These are phyloP conservation scores for Lactarius sp. DNA, from an alignment of 768 basidiomycete genomes.

Conservation along the genomic window DNA sequence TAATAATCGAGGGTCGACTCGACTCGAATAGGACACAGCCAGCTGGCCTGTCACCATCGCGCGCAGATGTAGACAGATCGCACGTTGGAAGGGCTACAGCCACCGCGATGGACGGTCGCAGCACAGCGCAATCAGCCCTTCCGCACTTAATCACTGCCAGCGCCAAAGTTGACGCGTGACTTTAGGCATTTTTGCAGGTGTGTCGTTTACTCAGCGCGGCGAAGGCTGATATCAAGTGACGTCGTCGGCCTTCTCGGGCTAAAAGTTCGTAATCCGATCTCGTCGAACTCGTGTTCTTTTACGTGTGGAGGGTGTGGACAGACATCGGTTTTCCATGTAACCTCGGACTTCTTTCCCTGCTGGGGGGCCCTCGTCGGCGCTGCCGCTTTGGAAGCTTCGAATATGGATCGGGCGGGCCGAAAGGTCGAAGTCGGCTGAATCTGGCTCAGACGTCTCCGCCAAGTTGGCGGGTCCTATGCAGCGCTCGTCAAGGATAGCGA, in stretches of 20 bases:
- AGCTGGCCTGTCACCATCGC: neutral
- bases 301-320: neutral
- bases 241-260: neutral
- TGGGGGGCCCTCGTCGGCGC: neutral
- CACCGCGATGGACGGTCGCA: too few species aligned
- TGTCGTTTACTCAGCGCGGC: neutral
- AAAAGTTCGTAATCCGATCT: neutral
- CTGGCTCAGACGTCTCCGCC: neutral
- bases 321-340: neutral
- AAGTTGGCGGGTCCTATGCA: neutral
- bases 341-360: slow-evolving; percentile 1
- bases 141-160: too few species aligned
- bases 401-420: neutral
- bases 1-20: neutral
- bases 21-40: neutral
- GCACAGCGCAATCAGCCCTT: too few species aligned
- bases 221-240: neutral
- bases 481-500: neutral
- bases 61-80: neutral
- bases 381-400: neutral
- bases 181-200: too few species aligned
- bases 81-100: too few species aligned
- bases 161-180: too few species aligned
- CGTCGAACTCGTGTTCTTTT: slow-evolving; percentile 15
- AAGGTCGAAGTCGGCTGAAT: neutral